Conservation (phyloP, 441 rosid species). For the Lepidium campestre region DNA sequence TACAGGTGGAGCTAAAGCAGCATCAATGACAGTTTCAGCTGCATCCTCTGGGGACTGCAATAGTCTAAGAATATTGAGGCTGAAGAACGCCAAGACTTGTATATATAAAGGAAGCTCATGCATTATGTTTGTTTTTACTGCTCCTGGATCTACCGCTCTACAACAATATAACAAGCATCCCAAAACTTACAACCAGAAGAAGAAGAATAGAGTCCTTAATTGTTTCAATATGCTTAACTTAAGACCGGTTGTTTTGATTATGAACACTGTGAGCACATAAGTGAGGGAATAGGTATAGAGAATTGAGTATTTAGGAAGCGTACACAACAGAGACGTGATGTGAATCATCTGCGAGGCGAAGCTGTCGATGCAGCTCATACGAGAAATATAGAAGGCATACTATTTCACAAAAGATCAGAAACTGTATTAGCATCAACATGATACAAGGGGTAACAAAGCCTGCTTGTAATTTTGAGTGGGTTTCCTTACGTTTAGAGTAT, state of each 20-base stretch:
- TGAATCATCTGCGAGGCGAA: conserved; percentile 39
- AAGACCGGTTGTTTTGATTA: background rate
- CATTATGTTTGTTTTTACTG: conserved; percentile 77
- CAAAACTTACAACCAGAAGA: background rate
- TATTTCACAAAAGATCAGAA: conserved; percentile 28
- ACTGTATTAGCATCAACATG: conserved; percentile 19
- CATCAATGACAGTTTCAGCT: conserved; percentile 64
- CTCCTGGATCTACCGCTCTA: conserved; percentile 94
- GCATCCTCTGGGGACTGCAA: conserved; percentile 61
- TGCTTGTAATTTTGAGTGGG: background rate
- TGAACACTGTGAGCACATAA: background rate
- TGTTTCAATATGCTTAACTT: background rate
- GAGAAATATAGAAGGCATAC: conserved; percentile 79
- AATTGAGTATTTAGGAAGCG: conserved; percentile 16
- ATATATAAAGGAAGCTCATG: conserved; percentile 71
- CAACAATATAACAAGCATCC: background rate
- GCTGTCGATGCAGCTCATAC: conserved; percentile 64
- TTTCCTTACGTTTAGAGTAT: conserved; percentile 72
- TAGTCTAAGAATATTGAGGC: conserved; percentile 50
- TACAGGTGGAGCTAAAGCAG: conserved; percentile 84
- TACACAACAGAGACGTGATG: conserved; percentile 67
- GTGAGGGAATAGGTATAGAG: background rate
- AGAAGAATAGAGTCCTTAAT: background rate
- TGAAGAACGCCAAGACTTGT: conserved; percentile 36
- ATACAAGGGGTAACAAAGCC: background rate